Conservation (phyloP, 2,329 filamentous ascomycete genomes). For the Acrocalymma vagum region DNA sequence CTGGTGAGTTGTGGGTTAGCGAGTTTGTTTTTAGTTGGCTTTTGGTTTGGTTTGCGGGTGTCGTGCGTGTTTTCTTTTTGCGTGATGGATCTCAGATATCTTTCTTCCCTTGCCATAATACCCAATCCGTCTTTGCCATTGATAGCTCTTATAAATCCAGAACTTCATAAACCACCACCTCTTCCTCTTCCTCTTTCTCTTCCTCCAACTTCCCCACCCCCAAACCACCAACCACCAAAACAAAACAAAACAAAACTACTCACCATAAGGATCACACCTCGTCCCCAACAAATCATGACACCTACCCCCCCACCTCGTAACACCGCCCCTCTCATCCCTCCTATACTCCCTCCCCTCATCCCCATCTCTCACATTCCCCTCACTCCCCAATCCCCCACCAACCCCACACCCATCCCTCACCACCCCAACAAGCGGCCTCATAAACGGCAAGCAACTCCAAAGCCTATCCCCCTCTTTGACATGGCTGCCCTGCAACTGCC, state of each 20-base stretch:
- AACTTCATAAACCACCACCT: no score
- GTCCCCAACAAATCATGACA: slow-evolving; percentile 84
- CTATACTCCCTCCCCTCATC: slow-evolving; percentile 60
- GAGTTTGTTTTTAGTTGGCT: no score
- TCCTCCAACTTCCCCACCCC: not conserved
- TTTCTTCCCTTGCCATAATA: no score
- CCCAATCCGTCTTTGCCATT: no score
- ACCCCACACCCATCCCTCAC: slow-evolving; percentile 66
- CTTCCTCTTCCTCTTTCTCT: no score
- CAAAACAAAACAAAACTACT: slow-evolving; percentile 14
- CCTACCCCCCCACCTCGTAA: slow-evolving; percentile 69
- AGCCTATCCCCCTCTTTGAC: slow-evolving; percentile 75
- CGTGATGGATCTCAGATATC: no score
- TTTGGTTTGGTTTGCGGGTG: no score
- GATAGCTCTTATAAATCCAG: no score
- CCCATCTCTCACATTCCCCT: slow-evolving; percentile 53
- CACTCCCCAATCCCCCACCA: slow-evolving; percentile 45
- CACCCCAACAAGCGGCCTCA: slow-evolving; percentile 78
- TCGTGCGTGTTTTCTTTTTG: no score
- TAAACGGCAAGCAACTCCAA: slow-evolving; percentile 80
- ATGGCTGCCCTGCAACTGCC: slow-evolving; percentile 80
- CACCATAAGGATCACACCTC: slow-evolving; percentile 79
- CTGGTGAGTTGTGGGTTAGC: slow-evolving; percentile 35
- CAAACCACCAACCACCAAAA: not conserved
- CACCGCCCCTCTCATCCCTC: slow-evolving; percentile 55